Evolutionary conservation across 73 alveolate genomes (phyloP), one percentile per base, ranked within the genome.

Genomic region (Stentor coeruleus): DNA sequence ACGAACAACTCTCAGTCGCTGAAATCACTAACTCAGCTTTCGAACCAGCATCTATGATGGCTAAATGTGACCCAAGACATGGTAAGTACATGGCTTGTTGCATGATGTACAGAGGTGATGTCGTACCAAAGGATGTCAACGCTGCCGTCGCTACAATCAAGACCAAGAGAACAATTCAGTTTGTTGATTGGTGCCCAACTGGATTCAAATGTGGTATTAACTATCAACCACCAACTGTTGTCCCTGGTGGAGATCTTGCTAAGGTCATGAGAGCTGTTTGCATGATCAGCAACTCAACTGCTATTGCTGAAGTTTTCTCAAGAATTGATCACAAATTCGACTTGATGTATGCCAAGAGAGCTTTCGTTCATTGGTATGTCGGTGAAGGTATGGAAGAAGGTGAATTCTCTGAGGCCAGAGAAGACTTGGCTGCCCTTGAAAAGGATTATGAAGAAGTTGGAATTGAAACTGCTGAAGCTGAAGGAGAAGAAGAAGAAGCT

Each of bases 341-440:
- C 38, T 20, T 81, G 42, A 74, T 89, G 91, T 40, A 38, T n/a
- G 88, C 90, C 85, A 92, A 92, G 95, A 91, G 98, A 84, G 98
- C 98, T 82, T 94, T 92, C 88, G 98, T 94, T 84, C 98, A 94
- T 89, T 90, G 94, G 94, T 93, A 86, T 85, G 98, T 93, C 76
- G 95, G 95, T 55, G 89, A 87, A 81, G 98, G 98, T 40, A 90
- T 92, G 98, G 98, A 92, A 84, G 98, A 92, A 84, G 91, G 95
- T 57, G 96, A 91, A 81, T 91, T 96, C 88, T 93, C 94, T 58
- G 98, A 94, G 88, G 99, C 99, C 87, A 92, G 98, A 90, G 99
- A 96, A 86, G 98, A 96, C 89, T 95, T 96, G 82, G 98, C 98
- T 75, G 98, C 99, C 60, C 92, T 96, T 49, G 98, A 96, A 93